Percentiles rank a stretch among this genome's conserved stretches.
These are phyloP conservation scores for Epichloe hybrida DNA, from an alignment of 2,329 filamentous ascomycete species.

Conservation along the genomic window DNA sequence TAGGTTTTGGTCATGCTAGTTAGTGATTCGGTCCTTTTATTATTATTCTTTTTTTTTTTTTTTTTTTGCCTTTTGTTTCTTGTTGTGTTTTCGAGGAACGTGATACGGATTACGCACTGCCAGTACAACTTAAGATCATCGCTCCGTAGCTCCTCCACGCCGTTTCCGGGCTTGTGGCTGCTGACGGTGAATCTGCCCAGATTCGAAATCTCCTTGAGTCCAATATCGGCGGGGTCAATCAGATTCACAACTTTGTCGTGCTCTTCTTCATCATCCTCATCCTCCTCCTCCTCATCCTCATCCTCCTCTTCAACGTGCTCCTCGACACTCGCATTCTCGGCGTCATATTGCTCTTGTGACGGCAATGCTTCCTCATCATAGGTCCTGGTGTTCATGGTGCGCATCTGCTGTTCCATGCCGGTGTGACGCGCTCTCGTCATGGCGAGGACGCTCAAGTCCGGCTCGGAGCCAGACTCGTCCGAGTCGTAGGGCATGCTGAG, in stretches of 20 bases:
- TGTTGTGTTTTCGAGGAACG: background rate
- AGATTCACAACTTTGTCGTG: conserved; percentile 28
- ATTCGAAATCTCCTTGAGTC: conserved; percentile 73
- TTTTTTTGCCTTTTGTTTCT: background rate
- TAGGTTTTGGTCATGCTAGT: conserved; percentile 15
- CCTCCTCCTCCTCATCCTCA: conserved; percentile 20
- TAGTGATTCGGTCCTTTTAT: background rate
- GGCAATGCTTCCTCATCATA: conserved; percentile 16
- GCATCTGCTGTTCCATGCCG: conserved; percentile 13
- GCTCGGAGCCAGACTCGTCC: conserved; percentile 24
- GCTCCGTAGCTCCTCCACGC: conserved; percentile 60
- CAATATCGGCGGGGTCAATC: conserved; percentile 36
- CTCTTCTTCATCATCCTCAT: conserved; percentile 23
- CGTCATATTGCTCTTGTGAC: conserved; percentile 19
- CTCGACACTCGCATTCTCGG: conserved; percentile 17
- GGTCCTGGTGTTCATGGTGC: conserved; percentile 15
- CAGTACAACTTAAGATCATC: conserved; percentile 64
- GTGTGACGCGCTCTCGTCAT: conserved; percentile 17
- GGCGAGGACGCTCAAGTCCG: conserved; percentile 23
- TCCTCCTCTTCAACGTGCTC: conserved; percentile 16
- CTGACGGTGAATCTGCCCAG: conserved; percentile 73
- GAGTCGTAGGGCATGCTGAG: conserved; percentile 24
- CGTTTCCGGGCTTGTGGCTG: conserved; percentile 68
- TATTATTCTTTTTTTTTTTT: background rate
- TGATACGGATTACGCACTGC: conserved; percentile 42